These are phyloP conservation scores for Coniochaeta hoffmannii DNA, from an alignment of 2,329 filamentous ascomycete genomes.

Conservation along the genomic window DNA sequence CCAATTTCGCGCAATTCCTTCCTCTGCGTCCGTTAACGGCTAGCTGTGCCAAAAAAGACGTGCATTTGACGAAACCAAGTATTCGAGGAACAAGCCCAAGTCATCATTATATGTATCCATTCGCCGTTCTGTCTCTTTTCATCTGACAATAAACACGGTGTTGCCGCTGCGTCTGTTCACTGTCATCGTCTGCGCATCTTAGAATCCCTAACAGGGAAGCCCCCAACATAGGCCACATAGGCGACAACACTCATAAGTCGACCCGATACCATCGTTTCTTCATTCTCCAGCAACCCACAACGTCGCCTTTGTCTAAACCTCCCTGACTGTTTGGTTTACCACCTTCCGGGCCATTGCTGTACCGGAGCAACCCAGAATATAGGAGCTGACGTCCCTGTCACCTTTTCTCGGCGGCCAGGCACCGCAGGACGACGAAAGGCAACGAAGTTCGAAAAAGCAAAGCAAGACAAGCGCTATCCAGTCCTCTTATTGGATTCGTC, in stretches of 20 bases:
- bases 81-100: neutral
- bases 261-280: neutral
- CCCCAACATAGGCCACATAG: neutral
- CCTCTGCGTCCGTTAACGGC: neutral
- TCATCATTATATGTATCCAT: neutral
- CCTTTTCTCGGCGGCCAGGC: neutral
- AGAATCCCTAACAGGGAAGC: neutral
- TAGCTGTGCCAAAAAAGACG: neutral
- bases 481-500: neutral
- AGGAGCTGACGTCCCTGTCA: neutral
- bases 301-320: neutral
- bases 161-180: neutral
- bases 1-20: slow-evolving; percentile 5
- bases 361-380: neutral
- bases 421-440: neutral
- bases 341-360: neutral
- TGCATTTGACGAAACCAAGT: neutral
- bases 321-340: neutral
- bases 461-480: neutral
- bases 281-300: neutral
- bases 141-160: neutral
- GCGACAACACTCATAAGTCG: neutral
- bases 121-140: neutral
- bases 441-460: neutral
- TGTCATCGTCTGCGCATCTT: neutral